These are phyloP conservation scores for Cronartium quercuum DNA, from an alignment of 1,284 basidiomycete species.

Conservation along the genomic window DNA sequence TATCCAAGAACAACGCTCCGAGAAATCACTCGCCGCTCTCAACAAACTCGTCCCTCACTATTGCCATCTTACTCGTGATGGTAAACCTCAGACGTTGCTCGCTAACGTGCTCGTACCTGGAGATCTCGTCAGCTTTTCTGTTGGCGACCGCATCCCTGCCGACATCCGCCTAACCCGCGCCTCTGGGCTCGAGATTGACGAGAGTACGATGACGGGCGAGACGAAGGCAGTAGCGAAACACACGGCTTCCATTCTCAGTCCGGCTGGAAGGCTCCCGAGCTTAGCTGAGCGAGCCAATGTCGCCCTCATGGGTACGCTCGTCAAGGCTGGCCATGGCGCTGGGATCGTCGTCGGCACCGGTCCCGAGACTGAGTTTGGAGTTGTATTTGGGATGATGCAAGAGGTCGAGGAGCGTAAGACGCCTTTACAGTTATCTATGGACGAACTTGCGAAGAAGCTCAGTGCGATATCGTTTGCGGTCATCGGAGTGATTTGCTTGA, in stretches of 20 bases:
- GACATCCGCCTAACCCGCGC: constrained; percentile 76
- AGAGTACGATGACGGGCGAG: constrained; percentile 90
- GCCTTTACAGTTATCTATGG: constrained; percentile 89
- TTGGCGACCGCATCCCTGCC: constrained; percentile 85
- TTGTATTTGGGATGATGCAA: constrained; percentile 97
- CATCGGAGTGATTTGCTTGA: constrained; percentile 85
- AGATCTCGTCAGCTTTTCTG: constrained; percentile 79
- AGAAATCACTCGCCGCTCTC: constrained; percentile 86
- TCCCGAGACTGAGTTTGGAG: constrained; percentile 82
- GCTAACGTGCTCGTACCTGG: constrained; percentile 94
- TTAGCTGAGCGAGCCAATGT: constrained; percentile 83
- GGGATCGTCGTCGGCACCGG: constrained; percentile 90
- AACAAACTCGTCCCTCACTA: constrained; percentile 96
- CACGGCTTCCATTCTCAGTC: constrained; percentile 56
- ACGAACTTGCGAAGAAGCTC: constrained; percentile 87
- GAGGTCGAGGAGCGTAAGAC: constrained; percentile 92
- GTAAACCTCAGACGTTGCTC: constrained; percentile 67
- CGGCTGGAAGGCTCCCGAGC: constrained; percentile 59
- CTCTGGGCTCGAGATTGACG: constrained; percentile 84
- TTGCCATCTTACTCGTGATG: constrained; percentile 80
- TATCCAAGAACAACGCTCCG: constrained; percentile 87
- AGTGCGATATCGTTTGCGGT: constrained; percentile 83
- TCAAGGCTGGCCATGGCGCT: constrained; percentile 78
- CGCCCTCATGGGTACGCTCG: constrained; percentile 93
- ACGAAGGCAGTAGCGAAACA: constrained; percentile 72